Percentiles rank a stretch among this genome's conserved stretches.
Conservation (phyloP, 1,284 basidiomycete genomes). For the Somion occarium region DNA sequence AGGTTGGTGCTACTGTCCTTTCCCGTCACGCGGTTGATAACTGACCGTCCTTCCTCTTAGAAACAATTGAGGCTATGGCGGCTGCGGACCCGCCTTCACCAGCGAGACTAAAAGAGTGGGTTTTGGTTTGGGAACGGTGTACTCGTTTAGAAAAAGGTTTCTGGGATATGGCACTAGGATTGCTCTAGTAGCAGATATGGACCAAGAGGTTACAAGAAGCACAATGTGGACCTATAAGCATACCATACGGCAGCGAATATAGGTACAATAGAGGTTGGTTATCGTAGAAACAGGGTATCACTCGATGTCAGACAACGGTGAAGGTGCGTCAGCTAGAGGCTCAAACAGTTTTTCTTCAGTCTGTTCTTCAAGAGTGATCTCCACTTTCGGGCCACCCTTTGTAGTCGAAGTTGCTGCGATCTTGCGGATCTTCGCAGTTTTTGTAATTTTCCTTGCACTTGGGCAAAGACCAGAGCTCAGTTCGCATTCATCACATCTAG, state of each 20-base stretch:
- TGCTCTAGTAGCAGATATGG: conserved; percentile 24
- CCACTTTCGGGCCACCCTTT: conserved; percentile 31
- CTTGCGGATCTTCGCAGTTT: conserved; percentile 18
- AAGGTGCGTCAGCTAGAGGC: neutral
- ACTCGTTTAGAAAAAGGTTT: conserved; percentile 81
- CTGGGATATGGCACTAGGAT: conserved; percentile 80
- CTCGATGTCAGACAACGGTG: conserved; percentile 1
- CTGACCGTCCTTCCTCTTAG: no score
- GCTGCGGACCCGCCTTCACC: conserved; percentile 62
- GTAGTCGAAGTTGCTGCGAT: conserved; percentile 3
- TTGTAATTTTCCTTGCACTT: conserved; percentile 40
- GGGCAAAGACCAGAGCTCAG: conserved; percentile 57
- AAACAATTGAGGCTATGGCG: conserved; percentile 56
- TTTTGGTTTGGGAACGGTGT: conserved; percentile 73
- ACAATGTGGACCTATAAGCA: no score
- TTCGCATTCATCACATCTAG: conserved; percentile 78
- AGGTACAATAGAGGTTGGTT: no score
- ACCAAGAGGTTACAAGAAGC: no score
- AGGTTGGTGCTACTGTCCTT: conserved; percentile 38
- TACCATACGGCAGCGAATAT: no score
- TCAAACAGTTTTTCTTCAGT: conserved; percentile 11
- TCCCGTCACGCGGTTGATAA: neutral
- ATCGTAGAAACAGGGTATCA: no score
- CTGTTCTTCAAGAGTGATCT: conserved; percentile 32
- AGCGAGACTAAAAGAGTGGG: conserved; percentile 61